Conservation (phyloP, 2,329 filamentous ascomycete species). For the Aspergillus ustus region DNA sequence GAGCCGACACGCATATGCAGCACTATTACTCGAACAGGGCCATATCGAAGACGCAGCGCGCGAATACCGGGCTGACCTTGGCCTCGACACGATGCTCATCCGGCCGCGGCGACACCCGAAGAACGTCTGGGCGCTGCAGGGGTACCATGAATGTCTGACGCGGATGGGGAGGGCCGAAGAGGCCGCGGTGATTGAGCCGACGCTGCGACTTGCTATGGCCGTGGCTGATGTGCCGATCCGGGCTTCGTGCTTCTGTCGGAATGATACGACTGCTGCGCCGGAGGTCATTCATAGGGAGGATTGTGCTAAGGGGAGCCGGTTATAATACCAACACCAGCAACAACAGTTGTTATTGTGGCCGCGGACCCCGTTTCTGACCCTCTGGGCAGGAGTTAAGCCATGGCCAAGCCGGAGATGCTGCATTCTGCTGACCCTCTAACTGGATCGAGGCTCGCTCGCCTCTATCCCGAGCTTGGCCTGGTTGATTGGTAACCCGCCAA, state of each 20-base stretch:
- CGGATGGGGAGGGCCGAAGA: conserved; percentile 57
- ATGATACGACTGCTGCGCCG: background rate
- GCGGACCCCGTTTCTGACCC: background rate
- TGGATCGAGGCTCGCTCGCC: background rate
- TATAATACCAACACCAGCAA: background rate
- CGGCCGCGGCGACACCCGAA: conserved; percentile 69
- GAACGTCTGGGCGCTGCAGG: conserved; percentile 77
- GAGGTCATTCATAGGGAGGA: background rate
- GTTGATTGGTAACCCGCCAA: background rate
- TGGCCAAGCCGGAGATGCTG: background rate
- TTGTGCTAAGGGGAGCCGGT: background rate
- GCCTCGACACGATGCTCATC: conserved; percentile 62
- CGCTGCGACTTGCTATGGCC: conserved; percentile 58
- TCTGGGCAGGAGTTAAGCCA: background rate
- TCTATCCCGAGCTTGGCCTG: background rate
- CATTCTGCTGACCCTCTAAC: background rate
- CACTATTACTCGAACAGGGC: conserved; percentile 70
- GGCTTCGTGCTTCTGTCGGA: conserved; percentile 63
- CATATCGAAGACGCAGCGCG: conserved; percentile 58
- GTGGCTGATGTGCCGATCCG: conserved; percentile 64
- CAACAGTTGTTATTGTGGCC: background rate
- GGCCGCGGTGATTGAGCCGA: conserved; percentile 52
- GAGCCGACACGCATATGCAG: conserved; percentile 71
- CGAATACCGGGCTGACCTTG: conserved; percentile 66
- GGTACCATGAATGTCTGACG: conserved; percentile 70